phyloP scores from a whole-genome alignment of 805 yeast species.

The Jamesozyma piceae region DNA sequence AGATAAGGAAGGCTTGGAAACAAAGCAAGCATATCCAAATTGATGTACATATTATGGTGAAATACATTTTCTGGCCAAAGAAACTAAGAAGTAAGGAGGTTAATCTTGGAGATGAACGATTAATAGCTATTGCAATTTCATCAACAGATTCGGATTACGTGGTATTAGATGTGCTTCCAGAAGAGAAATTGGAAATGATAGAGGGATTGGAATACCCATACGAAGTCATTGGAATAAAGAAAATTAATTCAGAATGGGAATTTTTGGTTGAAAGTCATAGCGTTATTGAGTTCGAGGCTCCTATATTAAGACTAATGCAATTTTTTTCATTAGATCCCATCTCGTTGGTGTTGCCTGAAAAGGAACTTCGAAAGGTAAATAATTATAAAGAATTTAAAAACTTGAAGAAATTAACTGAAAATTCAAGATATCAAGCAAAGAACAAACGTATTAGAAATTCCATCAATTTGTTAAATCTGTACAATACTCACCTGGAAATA shows the following conservation, averaged over 20 bases:
- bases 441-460: slow-evolving; percentile 11
- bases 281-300: slow-evolving; percentile 59
- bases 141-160: slow-evolving; percentile 17
- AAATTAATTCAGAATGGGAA: slow-evolving; percentile 3
- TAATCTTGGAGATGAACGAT: neutral
- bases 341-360: slow-evolving; percentile 41
- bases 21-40: no score
- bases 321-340: slow-evolving; percentile 72
- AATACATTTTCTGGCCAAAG: slow-evolving; percentile 22
- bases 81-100: slow-evolving; percentile 4
- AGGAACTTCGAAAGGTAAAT: slow-evolving; percentile 13
- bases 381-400: slow-evolving; percentile 3
- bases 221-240: slow-evolving; percentile 2
- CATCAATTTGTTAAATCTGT: slow-evolving; percentile 18
- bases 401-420: slow-evolving; percentile 7
- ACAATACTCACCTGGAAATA: slow-evolving; percentile 14
- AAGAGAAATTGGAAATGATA: neutral
- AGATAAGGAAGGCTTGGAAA: no score
- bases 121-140: slow-evolving; percentile 12
- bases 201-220: slow-evolving; percentile 10
- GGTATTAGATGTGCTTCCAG: slow-evolving; percentile 14
- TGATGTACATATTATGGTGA: slow-evolving; percentile 11
- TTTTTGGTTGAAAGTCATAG: slow-evolving; percentile 10
- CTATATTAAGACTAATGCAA: slow-evolving; percentile 60
- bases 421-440: slow-evolving; percentile 10